These are phyloP conservation scores for Penicillium crustosum DNA, from an alignment of 2,329 filamentous ascomycete genomes.

Conservation along the genomic window DNA sequence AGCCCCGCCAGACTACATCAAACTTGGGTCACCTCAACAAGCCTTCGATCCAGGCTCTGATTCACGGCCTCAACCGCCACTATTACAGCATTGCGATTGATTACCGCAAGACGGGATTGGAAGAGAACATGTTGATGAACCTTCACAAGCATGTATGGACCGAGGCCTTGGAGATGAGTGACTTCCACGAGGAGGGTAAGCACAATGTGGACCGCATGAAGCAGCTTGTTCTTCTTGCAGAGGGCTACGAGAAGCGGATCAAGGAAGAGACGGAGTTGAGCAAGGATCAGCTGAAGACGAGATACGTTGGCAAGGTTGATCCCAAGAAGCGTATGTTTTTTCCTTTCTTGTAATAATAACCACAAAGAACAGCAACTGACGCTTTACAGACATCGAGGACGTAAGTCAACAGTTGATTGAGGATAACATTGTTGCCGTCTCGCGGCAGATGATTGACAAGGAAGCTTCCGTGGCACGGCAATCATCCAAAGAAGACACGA, in stretches of 20 bases:
- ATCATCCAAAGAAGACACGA: constrained; percentile 49
- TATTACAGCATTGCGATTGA: constrained; percentile 99
- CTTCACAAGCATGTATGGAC: constrained; percentile 99
- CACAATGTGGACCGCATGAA: constrained; percentile 87
- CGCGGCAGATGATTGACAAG: constrained; percentile 98
- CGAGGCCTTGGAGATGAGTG: constrained; percentile 93
- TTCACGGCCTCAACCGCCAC: constrained; percentile 95
- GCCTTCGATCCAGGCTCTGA: constrained; percentile 98
- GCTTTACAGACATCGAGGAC: constrained; percentile 72
- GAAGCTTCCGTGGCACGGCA: constrained; percentile 85
- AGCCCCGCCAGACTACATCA: constrained; percentile 94
- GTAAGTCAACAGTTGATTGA: constrained; percentile 96
- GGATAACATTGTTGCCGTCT: constrained; percentile 99
- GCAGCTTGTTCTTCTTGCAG: constrained; percentile 82
- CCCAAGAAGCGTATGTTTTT: constrained; percentile 85
- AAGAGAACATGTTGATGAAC: constrained; percentile 99
- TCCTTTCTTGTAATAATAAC: neutral
- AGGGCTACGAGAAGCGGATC: constrained; percentile 97
- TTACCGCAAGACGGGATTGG: constrained; percentile 93
- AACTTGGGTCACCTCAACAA: constrained; percentile 98
- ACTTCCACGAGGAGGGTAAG: constrained; percentile 81
- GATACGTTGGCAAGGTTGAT: constrained; percentile 98
- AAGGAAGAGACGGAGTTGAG: constrained; percentile 98
- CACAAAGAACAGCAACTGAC: constrained; percentile 20
- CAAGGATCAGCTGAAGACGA: constrained; percentile 96